Evolutionary conservation across 225 moss, liverwort and hornwort species (phyloP).

Genomic region (Pseudisothecium myosuroides): DNA sequence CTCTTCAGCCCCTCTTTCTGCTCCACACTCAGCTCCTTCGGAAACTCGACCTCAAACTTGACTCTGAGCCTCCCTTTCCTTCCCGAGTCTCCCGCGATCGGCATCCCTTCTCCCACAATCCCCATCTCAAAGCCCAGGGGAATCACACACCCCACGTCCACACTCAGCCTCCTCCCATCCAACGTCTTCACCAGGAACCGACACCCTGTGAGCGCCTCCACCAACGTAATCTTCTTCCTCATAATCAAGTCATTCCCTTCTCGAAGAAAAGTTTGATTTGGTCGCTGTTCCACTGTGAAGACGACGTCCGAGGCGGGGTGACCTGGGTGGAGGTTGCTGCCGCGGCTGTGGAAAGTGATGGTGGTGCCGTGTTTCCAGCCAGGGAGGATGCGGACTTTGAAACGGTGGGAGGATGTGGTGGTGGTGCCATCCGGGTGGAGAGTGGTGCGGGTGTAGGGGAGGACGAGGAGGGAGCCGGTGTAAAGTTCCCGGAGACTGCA

Average conservation of each 20-base stretch:
- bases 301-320: neutral
- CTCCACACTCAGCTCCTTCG: neutral
- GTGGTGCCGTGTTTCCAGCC: neutral
- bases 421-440: neutral
- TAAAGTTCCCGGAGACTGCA: neutral
- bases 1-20: neutral
- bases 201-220: neutral
- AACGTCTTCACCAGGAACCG: neutral
- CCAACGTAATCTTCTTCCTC: neutral
- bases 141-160: neutral
- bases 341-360: neutral
- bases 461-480: neutral
- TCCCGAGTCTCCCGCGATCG: neutral
- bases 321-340: neutral
- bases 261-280: neutral
- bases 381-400: neutral
- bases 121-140: neutral
- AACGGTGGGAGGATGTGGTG: too few species aligned
- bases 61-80: neutral
- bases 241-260: neutral
- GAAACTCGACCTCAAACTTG: neutral
- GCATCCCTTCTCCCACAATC: neutral
- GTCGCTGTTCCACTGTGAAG: neutral
- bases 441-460: neutral
- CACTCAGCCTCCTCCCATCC: neutral